Evolutionary conservation across 2,329 filamentous ascomycete genomes (phyloP), one percentile per base, ranked within the genome.

Genomic region (Plectosphaerella plurivora): DNA sequence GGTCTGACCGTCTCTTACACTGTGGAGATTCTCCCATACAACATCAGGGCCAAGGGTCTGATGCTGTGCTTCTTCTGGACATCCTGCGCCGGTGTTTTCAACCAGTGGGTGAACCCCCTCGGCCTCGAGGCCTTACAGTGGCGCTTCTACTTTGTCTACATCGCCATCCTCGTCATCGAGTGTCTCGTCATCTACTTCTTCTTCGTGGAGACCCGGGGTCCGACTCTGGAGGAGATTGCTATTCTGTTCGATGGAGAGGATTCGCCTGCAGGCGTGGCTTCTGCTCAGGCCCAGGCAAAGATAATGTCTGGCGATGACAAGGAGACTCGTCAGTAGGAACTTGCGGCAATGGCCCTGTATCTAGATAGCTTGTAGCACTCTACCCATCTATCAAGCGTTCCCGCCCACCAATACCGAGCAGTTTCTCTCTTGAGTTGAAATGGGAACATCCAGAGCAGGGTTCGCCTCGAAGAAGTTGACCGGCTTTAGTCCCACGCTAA

Each of bases 391-490:
- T n/a, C 36, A 33, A 20, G 10, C 4, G 3, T 28, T 37, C 8
- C 39, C 51, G 10, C 50, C n/a, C 11, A 54, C 50, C 42, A 65
- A 39, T 20, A 71, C 68, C 46, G 68, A 73, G 47, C 61, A 60
- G 35, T 68, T 72, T 9, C 53, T 57, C 0, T 64, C 65, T 51
- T 71, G 68, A 0, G 57, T 68, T 3, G 70, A 71, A 3, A 70
- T 67, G 0, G 75, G 71, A 3, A 81, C 75, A 59, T 82, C 77
- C 5, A 80, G 51, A 0, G 70, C 74, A 0, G 76, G 78, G 51
- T 81, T 81, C 5, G 70, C 70, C 1, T 68, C 64, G 54, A 81
- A 81, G 59, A 82, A 79, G 54, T 82, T 81, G 2, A 75, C 73
- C 0, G 79, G 78, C 60, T 78, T 80, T 49, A 82, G 62, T 0